Base-by-base conservation (phyloP, 108 stramenopile species). In the Fistulifera pelliculosa region DNA sequence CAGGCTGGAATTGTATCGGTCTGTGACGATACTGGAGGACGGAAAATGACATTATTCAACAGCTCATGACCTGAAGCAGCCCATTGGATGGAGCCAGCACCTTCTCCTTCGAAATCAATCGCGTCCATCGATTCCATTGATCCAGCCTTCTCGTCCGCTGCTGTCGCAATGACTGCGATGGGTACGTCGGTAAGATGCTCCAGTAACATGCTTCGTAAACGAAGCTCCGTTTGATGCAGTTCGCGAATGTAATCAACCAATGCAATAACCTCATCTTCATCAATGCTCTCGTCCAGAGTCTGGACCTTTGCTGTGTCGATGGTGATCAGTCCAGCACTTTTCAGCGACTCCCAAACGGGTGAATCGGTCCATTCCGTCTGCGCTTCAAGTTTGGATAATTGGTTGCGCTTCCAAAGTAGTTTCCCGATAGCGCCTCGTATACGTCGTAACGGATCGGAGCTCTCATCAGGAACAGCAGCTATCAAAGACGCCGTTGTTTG, bases 71-170 rank as follows among this genome's bases (percentile, higher is more conserved):
- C 63, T 13, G 54, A 24, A 12, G 28, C 65, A 0, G 35, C 45
- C 82, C 82, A 83, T 51, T 76, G 64, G 38, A 87, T 75, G 0
- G 42, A 40, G 2, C 15, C 49, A 21, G 23, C 17, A 15, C 61
- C 59, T 17, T 42, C 31, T 40, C 79, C 74, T 45, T 64, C 62
- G 61, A 84, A 90, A 39, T 74, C 66, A 0, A 53, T 38, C 41
- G 65, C 65, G 51, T 90, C 88, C 63, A 69, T 55, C 22, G 70
- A 68, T 56, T 79, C 82, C 40, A 77, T 58, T n/a, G 75, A 63
- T 0, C 73, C 75, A 25, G 62, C 55, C 11, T 76, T 66, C 60
- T 90, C 88, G 50, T 90, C 88, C 1, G 82, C 82, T 11, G 80
- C 81, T 22, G 77, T 82, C 3, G 88, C 77, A 18, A 90, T 71